phyloP scores from a whole-genome alignment of 2,329 filamentous ascomycete genomes.

The Xylogone sp. region DNA sequence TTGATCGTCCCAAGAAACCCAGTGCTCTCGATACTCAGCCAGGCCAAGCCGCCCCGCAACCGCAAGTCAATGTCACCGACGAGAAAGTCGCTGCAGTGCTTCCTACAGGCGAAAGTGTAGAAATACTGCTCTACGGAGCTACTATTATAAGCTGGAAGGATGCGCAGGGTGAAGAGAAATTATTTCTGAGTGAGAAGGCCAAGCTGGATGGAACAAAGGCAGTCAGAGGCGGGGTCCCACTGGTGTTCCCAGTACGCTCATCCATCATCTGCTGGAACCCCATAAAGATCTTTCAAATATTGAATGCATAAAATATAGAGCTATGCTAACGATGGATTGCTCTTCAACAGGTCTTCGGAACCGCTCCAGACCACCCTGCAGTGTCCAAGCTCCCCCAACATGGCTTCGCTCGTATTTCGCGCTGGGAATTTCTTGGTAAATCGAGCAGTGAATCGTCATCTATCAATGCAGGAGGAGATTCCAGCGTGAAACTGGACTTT shows the following conservation, averaged over 20 bases:
- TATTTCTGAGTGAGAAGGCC: constrained; percentile 80
- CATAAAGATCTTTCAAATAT: too few species aligned
- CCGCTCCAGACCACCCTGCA: constrained; percentile 70
- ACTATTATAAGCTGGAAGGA: constrained; percentile 94
- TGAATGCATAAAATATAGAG: too few species aligned
- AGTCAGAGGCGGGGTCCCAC: constrained; percentile 84
- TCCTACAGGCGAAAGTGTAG: constrained; percentile 81
- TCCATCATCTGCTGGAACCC: too few species aligned
- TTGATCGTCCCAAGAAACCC: constrained; percentile 84
- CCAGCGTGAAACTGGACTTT: constrained; percentile 91
- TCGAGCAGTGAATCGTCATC: constrained; percentile 61
- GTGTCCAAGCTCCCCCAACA: constrained; percentile 83
- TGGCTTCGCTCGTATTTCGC: constrained; percentile 85
- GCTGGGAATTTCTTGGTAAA: constrained; percentile 94
- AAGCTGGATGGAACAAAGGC: constrained; percentile 83
- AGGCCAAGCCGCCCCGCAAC: constrained; percentile 62
- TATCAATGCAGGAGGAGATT: constrained; percentile 44
- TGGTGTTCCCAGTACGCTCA: constrained; percentile 91
- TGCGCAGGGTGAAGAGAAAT: constrained; percentile 70
- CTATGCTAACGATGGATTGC: constrained; percentile 2
- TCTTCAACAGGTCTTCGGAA: constrained; percentile 71
- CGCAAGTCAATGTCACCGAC: constrained; percentile 71
- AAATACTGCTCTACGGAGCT: constrained; percentile 85
- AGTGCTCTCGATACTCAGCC: constrained; percentile 71
- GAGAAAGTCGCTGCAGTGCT: constrained; percentile 73